Evolutionary conservation across 23 red algal genomes (phyloP), one percentile per base, ranked within the genome.

Genomic region (Gracilaria gracilis): DNA sequence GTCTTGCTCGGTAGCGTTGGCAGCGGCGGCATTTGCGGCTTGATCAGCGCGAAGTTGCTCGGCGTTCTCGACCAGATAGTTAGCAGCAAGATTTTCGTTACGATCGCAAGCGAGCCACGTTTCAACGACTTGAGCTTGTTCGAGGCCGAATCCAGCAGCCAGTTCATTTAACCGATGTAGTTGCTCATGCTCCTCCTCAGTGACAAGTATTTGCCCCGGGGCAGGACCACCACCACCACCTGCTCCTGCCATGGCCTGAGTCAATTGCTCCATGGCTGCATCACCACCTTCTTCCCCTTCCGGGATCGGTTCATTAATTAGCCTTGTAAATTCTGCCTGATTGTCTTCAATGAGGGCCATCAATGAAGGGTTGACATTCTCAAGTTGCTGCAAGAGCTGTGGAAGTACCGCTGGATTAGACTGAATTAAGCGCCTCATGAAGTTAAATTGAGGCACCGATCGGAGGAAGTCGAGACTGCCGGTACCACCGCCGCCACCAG

Each of bases 71-170:
- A 98, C 71, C n/a, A 99, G 40, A 89, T 96, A 96, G 75, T 95
- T 96, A 15, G 97, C 97, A 15, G 97, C 94, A 47, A 95, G 62
- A 33, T 95, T 90, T 73, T 95, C 94, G 67, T 99, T 90, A 23
- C 91, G 64, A n/a, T 95, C 89, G 76, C 97, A 99, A 58, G 91
- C 91, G n/a, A 99, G 80, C 94, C 94, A 99, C 20, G 94, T 93
- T 72, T 99, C 90, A 20, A 99, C 61, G 47, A 95, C 85, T 31
- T 87, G 77, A 0, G 84, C 78, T 33, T 91, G 40, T 32, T 80
- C 61, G 44, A 99, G 84, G 3, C 97, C 97, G 75, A 99, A 95
- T 2, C 90, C 80, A 15, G 67, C 79, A 24, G 91, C 88, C 81
- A 96, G 55, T 50, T 93, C 84, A 76, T 88, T 80, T 39, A 99